Conservation (phyloP, 2,329 filamentous ascomycete genomes). For the Ascochyta koolunga region DNA sequence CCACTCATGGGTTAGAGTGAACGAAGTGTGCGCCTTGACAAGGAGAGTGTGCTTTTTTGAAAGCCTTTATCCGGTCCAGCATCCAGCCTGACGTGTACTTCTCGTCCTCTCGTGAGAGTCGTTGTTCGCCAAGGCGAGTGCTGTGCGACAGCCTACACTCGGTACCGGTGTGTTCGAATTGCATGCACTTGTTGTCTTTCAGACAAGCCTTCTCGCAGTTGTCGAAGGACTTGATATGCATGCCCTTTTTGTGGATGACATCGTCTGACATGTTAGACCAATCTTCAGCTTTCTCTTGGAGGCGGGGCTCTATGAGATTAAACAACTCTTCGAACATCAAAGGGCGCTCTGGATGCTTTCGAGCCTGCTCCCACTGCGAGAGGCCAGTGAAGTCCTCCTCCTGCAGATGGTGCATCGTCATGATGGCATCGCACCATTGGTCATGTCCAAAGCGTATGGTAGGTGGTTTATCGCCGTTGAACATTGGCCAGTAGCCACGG, state of each 20-base stretch:
- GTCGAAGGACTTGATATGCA: slow-evolving; percentile 33
- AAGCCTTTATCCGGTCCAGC: slow-evolving; percentile 34
- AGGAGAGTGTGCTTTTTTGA: slow-evolving; percentile 36
- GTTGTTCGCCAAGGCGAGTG: slow-evolving; percentile 38
- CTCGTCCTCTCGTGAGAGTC: slow-evolving; percentile 26
- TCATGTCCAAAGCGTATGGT: slow-evolving; percentile 47
- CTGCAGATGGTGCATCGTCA: slow-evolving; percentile 48
- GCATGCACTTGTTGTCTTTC: slow-evolving; percentile 38
- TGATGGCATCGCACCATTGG: slow-evolving; percentile 53
- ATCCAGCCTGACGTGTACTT: slow-evolving; percentile 44
- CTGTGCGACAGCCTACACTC: slow-evolving; percentile 37
- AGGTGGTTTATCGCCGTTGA: slow-evolving; percentile 52
- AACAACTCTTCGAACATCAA: slow-evolving; percentile 46
- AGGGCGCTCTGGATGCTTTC: slow-evolving; percentile 30
- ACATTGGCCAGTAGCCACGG: slow-evolving; percentile 52
- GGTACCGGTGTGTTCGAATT: slow-evolving; percentile 39
- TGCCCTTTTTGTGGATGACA: slow-evolving; percentile 26
- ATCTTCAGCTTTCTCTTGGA: slow-evolving; percentile 34
- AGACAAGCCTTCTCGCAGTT: slow-evolving; percentile 38
- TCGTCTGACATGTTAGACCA: slow-evolving; percentile 46
- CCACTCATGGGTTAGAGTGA: slow-evolving; percentile 41
- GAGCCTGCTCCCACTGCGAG: slow-evolving; percentile 34
- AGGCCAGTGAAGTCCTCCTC: slow-evolving; percentile 38
- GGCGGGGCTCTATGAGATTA: slow-evolving; percentile 32
- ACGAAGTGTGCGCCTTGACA: slow-evolving; percentile 43